Base-by-base conservation (phyloP, 352 stramenopile genomes). In the Elongisporangium prolatum region DNA sequence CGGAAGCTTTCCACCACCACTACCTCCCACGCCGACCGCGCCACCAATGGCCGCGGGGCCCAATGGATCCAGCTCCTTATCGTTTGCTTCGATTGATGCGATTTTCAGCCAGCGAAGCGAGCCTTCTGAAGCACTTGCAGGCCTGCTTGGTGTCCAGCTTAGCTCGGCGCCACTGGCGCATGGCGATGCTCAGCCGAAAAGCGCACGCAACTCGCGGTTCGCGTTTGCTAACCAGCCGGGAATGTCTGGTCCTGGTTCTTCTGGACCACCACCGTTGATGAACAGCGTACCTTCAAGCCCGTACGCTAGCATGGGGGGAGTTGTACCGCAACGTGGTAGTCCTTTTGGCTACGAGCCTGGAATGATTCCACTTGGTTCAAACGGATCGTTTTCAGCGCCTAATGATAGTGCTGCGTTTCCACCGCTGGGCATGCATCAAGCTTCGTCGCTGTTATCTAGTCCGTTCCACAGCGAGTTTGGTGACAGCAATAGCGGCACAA, bases 11-110 rank as follows among this genome's bases (percentile, higher is more conserved):
- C 37, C 59, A n/a, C 59, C 54, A 3, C 60, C 34, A 24, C 48
- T 52, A 6, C 25, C 56, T 20, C 48, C 54, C 18, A 47, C 52
- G 48, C 38, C 48, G 13, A 9, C 62, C 2, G 38, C 73, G 21
- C 22, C 48, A 1, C 21, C 63, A 24, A 21, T 54, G 21, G 47
- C 52, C 17, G 60, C 71, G 37, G 48, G 44, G 8, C 71, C 54
- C 22, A 71, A 67, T 38, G 48, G 50, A 8, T 72, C 54, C 22
- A 71, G 69, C 3, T 80, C 75, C 4, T 73, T 79, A 38, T 91
- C 82, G 17, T 94, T 94, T 71, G 80, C 82, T 6, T 89, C 82
- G 1, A 90, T 94, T 49, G 84, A 94, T 53, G 80, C 84, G 18
- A 91, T 91, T 52, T 94, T 94, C 62, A 90, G 72, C 52, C 74